Evolutionary conservation across 1,139 yeast genomes (phyloP), one percentile per base, ranked within the genome.

Genomic region (Protomyces inundatus): DNA sequence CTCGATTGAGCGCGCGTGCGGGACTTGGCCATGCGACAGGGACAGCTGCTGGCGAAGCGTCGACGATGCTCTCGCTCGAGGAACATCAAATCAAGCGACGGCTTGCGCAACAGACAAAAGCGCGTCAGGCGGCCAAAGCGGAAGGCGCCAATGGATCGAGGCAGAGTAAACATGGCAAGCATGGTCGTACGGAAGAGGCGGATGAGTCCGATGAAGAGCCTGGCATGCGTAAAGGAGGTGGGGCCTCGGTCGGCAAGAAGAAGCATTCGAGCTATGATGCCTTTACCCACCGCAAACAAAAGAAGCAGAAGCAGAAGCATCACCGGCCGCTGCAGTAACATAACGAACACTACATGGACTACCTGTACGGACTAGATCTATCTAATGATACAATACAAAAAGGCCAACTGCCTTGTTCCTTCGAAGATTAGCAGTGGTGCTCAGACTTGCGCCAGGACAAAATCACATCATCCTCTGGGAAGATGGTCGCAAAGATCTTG

Each of bases 401-500:
- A 42, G 30, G 32, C 5, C 48, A 9, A 6, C 48, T 2, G 2
- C 23, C 23, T 23, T 23, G 23, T 23, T 23, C 23, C 23, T 23
- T 37, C 42, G 3, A 37, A 1, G n/a, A 48, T 23, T 57, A 53
- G 54, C 55, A 37, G 36, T 58, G 53, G 33, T 58, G 39, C 45
- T 58, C 42, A 23, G 52, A 39, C 53, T 58, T 58, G 12, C 45
- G 37, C 62, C 62, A 58, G 33, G 35, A 36, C 16, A 58, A 36
- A 34, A 58, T 40, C 23, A 58, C 62, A 39, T 58, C 61, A 77
- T 93, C 98, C 75, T 89, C 85, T 42, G 98, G 98, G 88, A 93
- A 93, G 73, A 93, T 90, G 36, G 98, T 93, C 45, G 98, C 98
- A 75, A 93, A 93, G 50, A 93, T 98, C 73, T 90, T 89, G 72